These are phyloP conservation scores for Gelatoporia subvermispora DNA, from an alignment of 768 basidiomycete species.

Conservation along the genomic window DNA sequence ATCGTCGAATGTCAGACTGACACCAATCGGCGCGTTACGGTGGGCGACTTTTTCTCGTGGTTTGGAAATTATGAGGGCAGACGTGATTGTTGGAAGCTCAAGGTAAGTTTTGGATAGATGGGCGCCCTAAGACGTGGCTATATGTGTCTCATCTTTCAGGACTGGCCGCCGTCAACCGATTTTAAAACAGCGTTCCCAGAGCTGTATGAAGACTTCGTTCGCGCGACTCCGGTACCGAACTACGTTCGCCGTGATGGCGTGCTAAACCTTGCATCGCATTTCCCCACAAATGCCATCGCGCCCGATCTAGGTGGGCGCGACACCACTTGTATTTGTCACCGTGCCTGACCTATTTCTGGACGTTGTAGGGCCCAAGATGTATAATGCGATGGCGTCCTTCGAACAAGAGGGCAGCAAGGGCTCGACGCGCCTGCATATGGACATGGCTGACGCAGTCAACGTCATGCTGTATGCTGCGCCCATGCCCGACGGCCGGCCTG, in stretches of 20 bases:
- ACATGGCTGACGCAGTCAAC: slow-evolving; percentile 91
- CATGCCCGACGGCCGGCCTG: slow-evolving; percentile 53
- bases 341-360: slow-evolving; percentile 5
- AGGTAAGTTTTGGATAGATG: slow-evolving; percentile 37
- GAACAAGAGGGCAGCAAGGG: slow-evolving; percentile 70
- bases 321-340: slow-evolving; percentile 6
- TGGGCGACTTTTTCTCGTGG: slow-evolving; percentile 72
- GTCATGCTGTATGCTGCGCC: slow-evolving; percentile 73
- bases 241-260: slow-evolving; percentile 90
- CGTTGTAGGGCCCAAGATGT: slow-evolving; percentile 83
- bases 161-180: slow-evolving; percentile 89
- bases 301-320: slow-evolving; percentile 65
- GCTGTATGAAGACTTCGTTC: slow-evolving; percentile 79
- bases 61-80: slow-evolving; percentile 68
- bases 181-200: slow-evolving; percentile 82
- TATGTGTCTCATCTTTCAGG: slow-evolving; percentile 38
- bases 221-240: slow-evolving; percentile 80
- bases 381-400: slow-evolving; percentile 78
- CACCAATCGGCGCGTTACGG: slow-evolving; percentile 51
- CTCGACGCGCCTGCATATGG: slow-evolving; percentile 88
- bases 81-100: slow-evolving; percentile 66
- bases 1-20: slow-evolving; percentile 85
- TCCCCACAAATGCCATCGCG: slow-evolving; percentile 70
- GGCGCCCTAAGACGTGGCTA: neutral
- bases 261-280: slow-evolving; percentile 85